These are phyloP conservation scores for Heracleum sosnowskyi DNA, from an alignment of 129 eudicot genomes.

Conservation along the genomic window DNA sequence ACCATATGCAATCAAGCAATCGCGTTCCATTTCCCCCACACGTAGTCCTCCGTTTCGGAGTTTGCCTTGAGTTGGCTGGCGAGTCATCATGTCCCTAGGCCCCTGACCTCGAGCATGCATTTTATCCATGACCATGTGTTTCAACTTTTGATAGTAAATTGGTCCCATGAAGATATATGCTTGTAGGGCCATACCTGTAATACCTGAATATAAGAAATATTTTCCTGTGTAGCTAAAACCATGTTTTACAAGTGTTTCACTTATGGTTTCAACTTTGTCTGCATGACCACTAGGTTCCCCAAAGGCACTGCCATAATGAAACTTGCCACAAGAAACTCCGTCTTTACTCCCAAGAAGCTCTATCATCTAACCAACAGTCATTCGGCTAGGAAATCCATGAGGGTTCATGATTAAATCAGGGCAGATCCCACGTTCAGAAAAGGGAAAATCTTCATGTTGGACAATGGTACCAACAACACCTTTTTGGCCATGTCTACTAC, in stretches of 20 bases:
- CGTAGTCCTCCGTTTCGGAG: slow-evolving; percentile 82
- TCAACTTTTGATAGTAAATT: slow-evolving; percentile 84
- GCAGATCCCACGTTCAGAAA: slow-evolving; percentile 93
- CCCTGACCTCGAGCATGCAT: slow-evolving; percentile 94
- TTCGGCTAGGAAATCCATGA: slow-evolving; percentile 98
- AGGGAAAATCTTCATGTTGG: slow-evolving; percentile 97
- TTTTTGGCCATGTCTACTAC: slow-evolving; percentile 97
- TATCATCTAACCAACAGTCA: slow-evolving; percentile 99
- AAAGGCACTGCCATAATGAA: slow-evolving; percentile 95
- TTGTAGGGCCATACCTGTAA: slow-evolving; percentile 86
- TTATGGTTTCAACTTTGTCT: slow-evolving; percentile 77
- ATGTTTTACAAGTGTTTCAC: slow-evolving; percentile 88
- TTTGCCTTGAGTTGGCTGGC: slow-evolving; percentile 92
- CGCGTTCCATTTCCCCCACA: slow-evolving; percentile 98
- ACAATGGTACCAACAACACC: slow-evolving; percentile 96
- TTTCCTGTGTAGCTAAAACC: slow-evolving; percentile 91
- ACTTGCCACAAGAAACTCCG: slow-evolving; percentile 93
- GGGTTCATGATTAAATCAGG: slow-evolving; percentile 99
- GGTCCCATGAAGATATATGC: slow-evolving; percentile 98
- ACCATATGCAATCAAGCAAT: slow-evolving; percentile 90
- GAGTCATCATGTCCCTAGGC: slow-evolving; percentile 69
- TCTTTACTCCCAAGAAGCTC: slow-evolving; percentile 99
- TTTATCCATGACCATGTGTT: slow-evolving; percentile 95
- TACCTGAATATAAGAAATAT: slow-evolving; percentile 92
- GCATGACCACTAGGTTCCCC: slow-evolving; percentile 99